These are phyloP conservation scores for Cladosporium sp. DNA, from an alignment of 2,329 filamentous ascomycete species.

Conservation along the genomic window DNA sequence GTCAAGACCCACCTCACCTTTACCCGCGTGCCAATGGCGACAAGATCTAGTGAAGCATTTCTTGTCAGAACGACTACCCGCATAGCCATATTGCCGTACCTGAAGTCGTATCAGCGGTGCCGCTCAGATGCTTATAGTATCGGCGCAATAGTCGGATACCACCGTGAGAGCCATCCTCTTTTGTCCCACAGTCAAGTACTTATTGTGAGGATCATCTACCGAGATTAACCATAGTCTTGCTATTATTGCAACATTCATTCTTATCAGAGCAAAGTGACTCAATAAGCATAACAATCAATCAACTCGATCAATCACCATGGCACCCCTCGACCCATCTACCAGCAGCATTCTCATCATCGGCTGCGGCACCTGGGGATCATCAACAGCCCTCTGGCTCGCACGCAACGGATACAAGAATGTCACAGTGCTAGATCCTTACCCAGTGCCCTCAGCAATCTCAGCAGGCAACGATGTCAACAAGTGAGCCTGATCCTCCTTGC, in stretches of 20 bases:
- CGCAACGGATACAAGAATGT: slow-evolving; percentile 47
- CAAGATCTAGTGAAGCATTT: neutral
- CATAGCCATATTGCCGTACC: too few relatives aligned
- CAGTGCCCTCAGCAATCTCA: slow-evolving; percentile 44
- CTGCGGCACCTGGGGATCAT: slow-evolving; percentile 49
- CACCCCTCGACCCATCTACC: neutral
- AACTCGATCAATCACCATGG: neutral
- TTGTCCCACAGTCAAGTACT: too few relatives aligned
- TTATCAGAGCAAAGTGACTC: neutral
- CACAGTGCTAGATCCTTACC: slow-evolving; percentile 46
- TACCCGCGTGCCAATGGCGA: neutral
- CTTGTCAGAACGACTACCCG: neutral
- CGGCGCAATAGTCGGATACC: too few relatives aligned
- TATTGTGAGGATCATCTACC: too few relatives aligned
- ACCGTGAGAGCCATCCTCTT: too few relatives aligned
- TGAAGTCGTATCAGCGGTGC: too few relatives aligned
- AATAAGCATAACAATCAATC: neutral
- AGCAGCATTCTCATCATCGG: slow-evolving; percentile 41
- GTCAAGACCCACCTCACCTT: slow-evolving; percentile 6
- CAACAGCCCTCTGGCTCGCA: slow-evolving; percentile 50
- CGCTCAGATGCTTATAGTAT: too few relatives aligned
- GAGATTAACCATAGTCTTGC: neutral
- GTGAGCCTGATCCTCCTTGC: neutral
- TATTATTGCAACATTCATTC: neutral
- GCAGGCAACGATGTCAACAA: slow-evolving; percentile 52